phyloP scores from a whole-genome alignment of 805 yeast genomes.

The Starmera quercuum region DNA sequence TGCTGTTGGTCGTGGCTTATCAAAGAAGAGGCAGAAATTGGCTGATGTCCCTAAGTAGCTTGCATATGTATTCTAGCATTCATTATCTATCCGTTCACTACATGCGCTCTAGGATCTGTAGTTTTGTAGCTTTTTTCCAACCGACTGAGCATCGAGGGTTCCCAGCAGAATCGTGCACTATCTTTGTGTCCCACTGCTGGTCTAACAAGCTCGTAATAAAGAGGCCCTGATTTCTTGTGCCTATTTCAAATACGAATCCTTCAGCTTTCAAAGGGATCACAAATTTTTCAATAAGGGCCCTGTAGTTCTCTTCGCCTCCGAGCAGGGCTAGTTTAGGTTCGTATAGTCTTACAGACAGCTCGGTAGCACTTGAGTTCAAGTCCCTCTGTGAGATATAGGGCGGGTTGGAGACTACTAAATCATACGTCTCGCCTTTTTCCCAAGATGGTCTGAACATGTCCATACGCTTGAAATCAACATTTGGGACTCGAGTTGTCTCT shows the following conservation, averaged over 20 bases:
- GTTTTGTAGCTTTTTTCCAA: conserved; percentile 29
- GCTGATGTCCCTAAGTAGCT: no score
- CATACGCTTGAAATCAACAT: conserved; percentile 4
- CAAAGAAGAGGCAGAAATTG: conserved; percentile 26
- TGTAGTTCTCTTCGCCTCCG: conserved; percentile 70
- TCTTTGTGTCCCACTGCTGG: conserved; percentile 42
- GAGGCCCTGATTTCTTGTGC: conserved; percentile 49
- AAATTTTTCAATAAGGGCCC: conserved; percentile 41
- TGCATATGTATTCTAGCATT: no score
- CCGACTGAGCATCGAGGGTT: conserved; percentile 59
- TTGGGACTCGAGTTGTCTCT: conserved; percentile 1
- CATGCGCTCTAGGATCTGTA: no score
- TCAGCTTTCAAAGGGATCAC: conserved; percentile 32
- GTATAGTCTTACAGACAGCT: conserved; percentile 54
- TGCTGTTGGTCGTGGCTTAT: conserved; percentile 56
- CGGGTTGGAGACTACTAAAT: conserved; percentile 77
- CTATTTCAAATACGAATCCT: conserved; percentile 74
- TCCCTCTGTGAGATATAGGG: conserved; percentile 66
- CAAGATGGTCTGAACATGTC: conserved; percentile 5
- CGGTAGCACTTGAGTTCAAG: conserved; percentile 34
- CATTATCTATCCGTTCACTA: no score
- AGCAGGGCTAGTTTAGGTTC: conserved; percentile 80
- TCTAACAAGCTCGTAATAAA: conserved; percentile 23
- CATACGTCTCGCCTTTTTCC: conserved; percentile 19
- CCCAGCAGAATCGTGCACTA: conserved; percentile 41